Base-by-base conservation (phyloP, 768 basidiomycete species). In the Pluteus cervinus region DNA sequence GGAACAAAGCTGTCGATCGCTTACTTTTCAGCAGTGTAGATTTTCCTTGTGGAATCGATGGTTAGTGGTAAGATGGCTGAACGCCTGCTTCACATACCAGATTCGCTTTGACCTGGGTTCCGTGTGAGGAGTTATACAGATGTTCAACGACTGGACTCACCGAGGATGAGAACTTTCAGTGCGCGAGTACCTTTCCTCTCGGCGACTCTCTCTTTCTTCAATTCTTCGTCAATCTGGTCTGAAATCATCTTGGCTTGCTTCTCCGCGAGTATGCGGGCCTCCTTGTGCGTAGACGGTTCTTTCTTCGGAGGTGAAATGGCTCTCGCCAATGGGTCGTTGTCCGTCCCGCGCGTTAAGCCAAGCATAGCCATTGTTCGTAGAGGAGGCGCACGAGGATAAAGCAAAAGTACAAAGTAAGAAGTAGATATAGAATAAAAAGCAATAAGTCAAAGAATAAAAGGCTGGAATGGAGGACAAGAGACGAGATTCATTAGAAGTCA, bases 21-120 rank as follows among this genome's bases (percentile, higher is more conserved):
- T 46, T 54, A 85, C 83, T 86, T 58, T 86, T 83, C 28, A 87
- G 63, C 1, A 83, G 84, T 0, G 85, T 88, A 0, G 82, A 86
- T 63, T 87, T 88, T 41, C 84, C 84, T 86, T n/a, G n/a, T n/a
- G n/a, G 11, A 21, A 32, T 6, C 30, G 41, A 43, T 23, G 9
- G 39, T 29, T 35, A 26, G 7, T 17, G 34, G 31, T 42, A 36
- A 30, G 28, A 14, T 9, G 37, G 24, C 4, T 20, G 20, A 16
- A 38, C 15, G 36, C 17, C 36, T 44, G 4, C 43, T 12, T 39
- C 1, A 52, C 72, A 37, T 59, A 86, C 84, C 84, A 40, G 81
- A 86, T 68, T 88, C 85, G 52, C 81, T 84, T 62, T 87, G 86
- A 15, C 86, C 86, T 80, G 39, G 21, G 33, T 24, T 15, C 15